These are phyloP conservation scores for Acer negundo DNA, from an alignment of 345 rosid species.

Conservation along the genomic window DNA sequence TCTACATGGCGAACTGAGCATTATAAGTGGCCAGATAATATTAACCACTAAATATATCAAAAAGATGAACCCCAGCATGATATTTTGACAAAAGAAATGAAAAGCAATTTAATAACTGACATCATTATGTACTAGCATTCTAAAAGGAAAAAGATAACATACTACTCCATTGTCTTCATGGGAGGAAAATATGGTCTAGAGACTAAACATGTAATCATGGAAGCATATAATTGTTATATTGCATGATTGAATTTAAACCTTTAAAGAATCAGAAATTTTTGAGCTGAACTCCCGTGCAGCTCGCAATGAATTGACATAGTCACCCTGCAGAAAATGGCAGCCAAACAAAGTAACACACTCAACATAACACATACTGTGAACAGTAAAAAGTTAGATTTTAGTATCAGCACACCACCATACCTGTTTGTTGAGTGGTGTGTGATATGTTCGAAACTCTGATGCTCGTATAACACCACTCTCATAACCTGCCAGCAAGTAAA, in stretches of 20 bases:
- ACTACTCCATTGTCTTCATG: constrained; percentile 1
- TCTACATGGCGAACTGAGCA: background rate
- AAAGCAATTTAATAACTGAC: background rate
- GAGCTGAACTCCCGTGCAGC: constrained; percentile 92
- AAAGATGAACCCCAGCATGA: background rate
- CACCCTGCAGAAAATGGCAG: constrained; percentile 52
- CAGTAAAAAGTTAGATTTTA: constrained; percentile 1
- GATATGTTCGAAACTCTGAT: constrained; percentile 93
- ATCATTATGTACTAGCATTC: background rate
- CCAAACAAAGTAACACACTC: background rate
- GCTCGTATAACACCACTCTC: constrained; percentile 81
- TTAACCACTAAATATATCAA: background rate
- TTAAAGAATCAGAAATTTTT: constrained; percentile 64
- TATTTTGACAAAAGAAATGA: background rate
- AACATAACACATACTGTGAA: background rate
- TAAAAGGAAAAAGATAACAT: constrained; percentile 2
- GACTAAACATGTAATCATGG: background rate
- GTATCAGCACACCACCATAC: constrained; percentile 33
- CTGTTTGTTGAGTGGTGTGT: constrained; percentile 87
- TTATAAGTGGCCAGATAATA: background rate
- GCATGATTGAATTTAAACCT: constrained; percentile 46
- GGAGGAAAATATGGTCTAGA: background rate
- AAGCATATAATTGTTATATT: background rate
- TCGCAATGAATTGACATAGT: constrained; percentile 75
- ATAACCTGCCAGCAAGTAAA: constrained; percentile 53